Evolutionary conservation across 148 eudicot species (phyloP).

Genomic region (Rhododendron mucronatum): DNA sequence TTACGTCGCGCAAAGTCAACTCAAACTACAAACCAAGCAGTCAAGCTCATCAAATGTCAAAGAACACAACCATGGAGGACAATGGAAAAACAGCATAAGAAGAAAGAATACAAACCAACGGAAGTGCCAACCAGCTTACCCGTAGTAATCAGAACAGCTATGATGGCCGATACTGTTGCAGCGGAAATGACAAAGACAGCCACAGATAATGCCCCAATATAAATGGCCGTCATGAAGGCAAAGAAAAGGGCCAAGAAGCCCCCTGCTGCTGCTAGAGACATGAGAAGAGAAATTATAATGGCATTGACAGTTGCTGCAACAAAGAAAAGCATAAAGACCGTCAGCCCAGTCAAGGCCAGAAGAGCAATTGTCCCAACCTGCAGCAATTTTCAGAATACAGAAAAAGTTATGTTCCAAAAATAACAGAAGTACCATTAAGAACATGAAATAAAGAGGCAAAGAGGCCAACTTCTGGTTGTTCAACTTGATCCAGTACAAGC

Average conservation of each 20-base stretch:
- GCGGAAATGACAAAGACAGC: conserved; percentile 66
- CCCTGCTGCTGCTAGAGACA: conserved; percentile 79
- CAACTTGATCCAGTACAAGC: not conserved
- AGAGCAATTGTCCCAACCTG: conserved; percentile 76
- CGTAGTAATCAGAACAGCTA: conserved; percentile 47
- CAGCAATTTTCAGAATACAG: not conserved
- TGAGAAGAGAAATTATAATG: conserved; percentile 60
- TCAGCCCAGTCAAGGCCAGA: conserved; percentile 55
- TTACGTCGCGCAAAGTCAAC: too few relatives aligned
- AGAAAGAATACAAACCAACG: not conserved
- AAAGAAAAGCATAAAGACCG: conserved; percentile 67
- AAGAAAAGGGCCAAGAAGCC: conserved; percentile 91
- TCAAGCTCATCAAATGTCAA: not conserved
- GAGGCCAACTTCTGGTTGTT: not conserved
- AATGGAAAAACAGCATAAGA: not conserved
- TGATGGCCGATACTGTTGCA: conserved; percentile 50
- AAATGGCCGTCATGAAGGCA: conserved; percentile 57
- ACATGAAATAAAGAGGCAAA: not conserved
- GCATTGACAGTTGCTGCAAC: conserved; percentile 74
- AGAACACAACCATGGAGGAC: not conserved
- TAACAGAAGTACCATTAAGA: not conserved
- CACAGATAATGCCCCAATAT: conserved; percentile 63
- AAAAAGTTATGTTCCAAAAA: not conserved
- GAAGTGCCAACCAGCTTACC: conserved; percentile 29
- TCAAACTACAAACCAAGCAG: not conserved